Percentiles rank a stretch among this genome's conserved stretches.
Conservation (phyloP, 805 yeast genomes). For the Suhomyces kilbournensis region DNA sequence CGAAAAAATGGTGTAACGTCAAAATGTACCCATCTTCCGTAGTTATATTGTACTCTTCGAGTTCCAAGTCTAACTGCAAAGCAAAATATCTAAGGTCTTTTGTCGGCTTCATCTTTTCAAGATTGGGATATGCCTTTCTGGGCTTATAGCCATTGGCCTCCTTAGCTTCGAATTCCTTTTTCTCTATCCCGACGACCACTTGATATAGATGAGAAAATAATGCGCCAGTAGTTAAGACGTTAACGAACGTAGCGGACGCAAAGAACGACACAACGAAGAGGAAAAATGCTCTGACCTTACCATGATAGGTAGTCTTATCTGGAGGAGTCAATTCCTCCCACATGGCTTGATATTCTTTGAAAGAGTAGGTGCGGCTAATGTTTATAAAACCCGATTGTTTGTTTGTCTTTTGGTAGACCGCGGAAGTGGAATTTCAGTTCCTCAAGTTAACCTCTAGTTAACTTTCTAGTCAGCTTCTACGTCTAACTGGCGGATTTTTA, state of each 20-base stretch:
- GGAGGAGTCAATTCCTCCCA: slow-evolving; percentile 22
- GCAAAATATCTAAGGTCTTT: slow-evolving; percentile 66
- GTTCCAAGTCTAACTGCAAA: slow-evolving; percentile 53
- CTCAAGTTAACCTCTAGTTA: too few species aligned
- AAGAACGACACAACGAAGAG: slow-evolving; percentile 24
- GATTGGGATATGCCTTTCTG: slow-evolving; percentile 34
- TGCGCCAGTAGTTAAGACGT: slow-evolving; percentile 23
- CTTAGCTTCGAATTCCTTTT: slow-evolving; percentile 11
- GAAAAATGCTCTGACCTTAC: slow-evolving; percentile 16
- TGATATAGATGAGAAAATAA: slow-evolving; percentile 29
- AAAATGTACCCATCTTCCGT: slow-evolving; percentile 81
- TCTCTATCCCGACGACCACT: slow-evolving; percentile 27
- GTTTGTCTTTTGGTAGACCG: neutral
- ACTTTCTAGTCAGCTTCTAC: too few species aligned
- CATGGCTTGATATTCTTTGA: slow-evolving; percentile 7
- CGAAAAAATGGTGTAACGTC: slow-evolving; percentile 59
- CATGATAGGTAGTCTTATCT: slow-evolving; percentile 21
- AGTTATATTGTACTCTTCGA: slow-evolving; percentile 56
- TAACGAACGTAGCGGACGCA: slow-evolving; percentile 28
- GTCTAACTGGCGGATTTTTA: too few species aligned
- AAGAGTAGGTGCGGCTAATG: neutral
- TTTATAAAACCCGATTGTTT: neutral
- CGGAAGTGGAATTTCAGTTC: neutral
- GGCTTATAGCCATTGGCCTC: slow-evolving; percentile 26
- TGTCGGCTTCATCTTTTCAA: slow-evolving; percentile 29